A percentile compares a stretch with the other conserved stretches of the same genome.
phyloP scores from a whole-genome alignment of 352 stramenopile genomes.

The Pythium brachiatum region DNA sequence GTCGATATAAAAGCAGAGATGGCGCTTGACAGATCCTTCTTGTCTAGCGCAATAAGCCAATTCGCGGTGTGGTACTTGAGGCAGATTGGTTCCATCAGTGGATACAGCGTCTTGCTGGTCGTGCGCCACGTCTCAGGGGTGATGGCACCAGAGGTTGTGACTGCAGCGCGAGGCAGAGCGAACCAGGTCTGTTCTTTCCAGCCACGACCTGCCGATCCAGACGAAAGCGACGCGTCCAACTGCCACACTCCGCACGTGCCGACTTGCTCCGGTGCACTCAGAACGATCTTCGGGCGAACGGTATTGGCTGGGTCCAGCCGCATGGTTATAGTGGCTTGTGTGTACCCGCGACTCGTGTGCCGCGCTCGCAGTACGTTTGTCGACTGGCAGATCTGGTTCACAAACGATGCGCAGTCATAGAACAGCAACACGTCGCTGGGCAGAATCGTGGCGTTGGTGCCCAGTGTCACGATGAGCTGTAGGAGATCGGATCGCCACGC shows the following conservation, averaged over 20 bases:
- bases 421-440: slow-evolving; percentile 42
- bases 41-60: slow-evolving; percentile 19
- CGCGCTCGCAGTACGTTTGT: slow-evolving; percentile 42
- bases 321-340: slow-evolving; percentile 44
- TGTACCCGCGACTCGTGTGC: slow-evolving; percentile 53
- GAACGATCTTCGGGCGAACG: slow-evolving; percentile 37
- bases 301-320: slow-evolving; percentile 28
- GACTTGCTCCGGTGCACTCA: slow-evolving; percentile 52
- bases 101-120: slow-evolving; percentile 32
- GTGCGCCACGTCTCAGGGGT: slow-evolving; percentile 14
- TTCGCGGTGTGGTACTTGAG: slow-evolving; percentile 36
- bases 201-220: slow-evolving; percentile 44
- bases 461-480: slow-evolving; percentile 48
- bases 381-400: slow-evolving; percentile 47
- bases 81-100: slow-evolving; percentile 35
- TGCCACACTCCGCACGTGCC: slow-evolving; percentile 58
- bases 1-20: slow-evolving; percentile 32
- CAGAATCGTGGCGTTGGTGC: slow-evolving; percentile 39
- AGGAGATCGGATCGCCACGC: slow-evolving; percentile 52
- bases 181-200: slow-evolving; percentile 48
- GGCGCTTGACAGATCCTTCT: slow-evolving; percentile 28
- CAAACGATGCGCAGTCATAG: slow-evolving; percentile 47
- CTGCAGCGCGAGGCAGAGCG: slow-evolving; percentile 25
- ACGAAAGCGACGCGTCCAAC: slow-evolving; percentile 52
- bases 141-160: not conserved